Base-by-base conservation (phyloP, 176 grass and related monocot genomes). In the Hordeum marinum region DNA sequence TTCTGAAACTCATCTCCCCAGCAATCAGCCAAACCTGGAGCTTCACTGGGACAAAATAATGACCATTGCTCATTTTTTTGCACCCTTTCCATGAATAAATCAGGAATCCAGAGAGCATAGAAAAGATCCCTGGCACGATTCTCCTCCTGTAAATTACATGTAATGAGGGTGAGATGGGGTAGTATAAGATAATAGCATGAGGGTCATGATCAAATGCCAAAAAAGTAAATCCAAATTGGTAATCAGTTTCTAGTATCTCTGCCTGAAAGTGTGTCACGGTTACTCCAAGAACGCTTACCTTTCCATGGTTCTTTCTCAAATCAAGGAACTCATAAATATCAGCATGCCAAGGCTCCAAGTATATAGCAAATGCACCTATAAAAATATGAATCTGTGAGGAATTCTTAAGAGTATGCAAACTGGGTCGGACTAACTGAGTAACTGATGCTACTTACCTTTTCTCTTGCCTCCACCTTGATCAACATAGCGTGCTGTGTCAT, bases 381-480 rank as follows among this genome's bases (percentile, higher is more conserved):
- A 72, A 72, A 8, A 66, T 43, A 65, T 13, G 7, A 10, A 42
- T 41, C 24, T 21, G 26, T 90, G 32, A 90, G 83, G 55, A 82
- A 41, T 63, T 24, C 64, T 78, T 9, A 5, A 21, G 20, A 68
- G 60, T 24, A 45, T 24, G 21, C 35, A 79, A 54, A 76, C 43
- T 11, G 32, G 7, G 36, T 61, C 7, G n/a, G 41, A 57, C 31
- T 75, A 86, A 43, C 11, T 86, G 41, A 57, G 24, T 75, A 86
- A 43, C 11, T 86, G 74, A 59, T 84, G 43, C 15, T 35, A 21
- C 25, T 61, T 88, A 95, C 95, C 93, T 76, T 92, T 98, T 80
- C 95, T 91, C 89, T 98, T 98, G 79, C 95, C 93, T 42, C 95
- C 95, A 1, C 95, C 95, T 86, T 98, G 93, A 92, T 98, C 95